These are phyloP conservation scores for Trametes pubescens DNA, from an alignment of 1,284 basidiomycete genomes.

Conservation along the genomic window DNA sequence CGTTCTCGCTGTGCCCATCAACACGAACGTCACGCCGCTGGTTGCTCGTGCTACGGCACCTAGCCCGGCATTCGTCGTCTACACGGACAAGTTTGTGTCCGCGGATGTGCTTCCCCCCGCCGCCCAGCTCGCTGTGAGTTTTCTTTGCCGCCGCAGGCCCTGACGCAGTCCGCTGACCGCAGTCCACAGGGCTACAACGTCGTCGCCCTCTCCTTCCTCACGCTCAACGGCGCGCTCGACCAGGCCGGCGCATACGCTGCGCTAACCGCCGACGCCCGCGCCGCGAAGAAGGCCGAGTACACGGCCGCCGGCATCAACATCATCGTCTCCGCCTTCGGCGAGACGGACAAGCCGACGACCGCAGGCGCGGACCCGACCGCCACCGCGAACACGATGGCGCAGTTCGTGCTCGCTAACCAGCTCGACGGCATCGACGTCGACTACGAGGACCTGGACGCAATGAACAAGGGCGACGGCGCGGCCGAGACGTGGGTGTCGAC, in stretches of 20 bases:
- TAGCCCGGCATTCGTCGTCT: slow-evolving; percentile 29
- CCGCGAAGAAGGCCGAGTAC: slow-evolving; percentile 50
- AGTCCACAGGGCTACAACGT: slow-evolving; percentile 24
- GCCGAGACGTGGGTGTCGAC: slow-evolving; percentile 52
- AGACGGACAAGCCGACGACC: slow-evolving; percentile 58
- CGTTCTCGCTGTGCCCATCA: slow-evolving; percentile 23
- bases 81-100: slow-evolving; percentile 27
- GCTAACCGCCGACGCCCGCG: slow-evolving; percentile 36
- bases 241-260: slow-evolving; percentile 19
- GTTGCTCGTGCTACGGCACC: slow-evolving; percentile 16
- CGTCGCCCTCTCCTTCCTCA: slow-evolving; percentile 25
- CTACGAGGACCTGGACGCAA: slow-evolving; percentile 59
- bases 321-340: slow-evolving; percentile 57
- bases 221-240: slow-evolving; percentile 19
- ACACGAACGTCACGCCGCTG: slow-evolving; percentile 11
- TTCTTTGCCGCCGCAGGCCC: background rate
- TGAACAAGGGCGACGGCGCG: slow-evolving; percentile 47
- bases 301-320: slow-evolving; percentile 54
- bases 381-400: slow-evolving; percentile 55
- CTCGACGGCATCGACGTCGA: slow-evolving; percentile 66
- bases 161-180: background rate
- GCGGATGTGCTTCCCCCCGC: slow-evolving; percentile 22
- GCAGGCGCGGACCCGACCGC: slow-evolving; percentile 48
- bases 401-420: slow-evolving; percentile 43
- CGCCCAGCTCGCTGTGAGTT: slow-evolving; percentile 15